Percentiles rank a stretch among this genome's conserved stretches.
These are phyloP conservation scores for Eremothecium cymbalariae DNA, from an alignment of 1,139 yeast species.

Conservation along the genomic window DNA sequence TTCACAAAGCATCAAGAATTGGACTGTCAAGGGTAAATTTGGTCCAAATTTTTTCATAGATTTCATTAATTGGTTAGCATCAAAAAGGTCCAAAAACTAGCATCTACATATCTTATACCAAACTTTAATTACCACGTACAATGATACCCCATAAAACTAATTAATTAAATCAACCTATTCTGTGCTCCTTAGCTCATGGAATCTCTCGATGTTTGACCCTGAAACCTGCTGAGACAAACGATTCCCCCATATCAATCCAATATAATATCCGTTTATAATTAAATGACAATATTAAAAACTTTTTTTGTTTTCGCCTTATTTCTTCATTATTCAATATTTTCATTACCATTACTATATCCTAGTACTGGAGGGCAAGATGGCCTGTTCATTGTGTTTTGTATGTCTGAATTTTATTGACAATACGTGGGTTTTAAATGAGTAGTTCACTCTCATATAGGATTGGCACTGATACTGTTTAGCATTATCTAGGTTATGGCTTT, in stretches of 20 bases:
- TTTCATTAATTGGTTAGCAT: slow-evolving; percentile 68
- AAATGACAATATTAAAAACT: too few species aligned
- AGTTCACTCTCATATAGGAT: slow-evolving; percentile 5
- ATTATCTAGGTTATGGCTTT: not conserved
- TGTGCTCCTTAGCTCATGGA: too few species aligned
- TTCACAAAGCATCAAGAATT: slow-evolving; percentile 44
- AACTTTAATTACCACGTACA: not conserved
- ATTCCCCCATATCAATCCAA: too few species aligned
- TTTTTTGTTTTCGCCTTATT: too few species aligned
- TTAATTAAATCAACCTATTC: too few species aligned
- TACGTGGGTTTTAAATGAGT: slow-evolving; percentile 4
- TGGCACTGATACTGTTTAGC: slow-evolving; percentile 4
- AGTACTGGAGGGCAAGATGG: too few species aligned
- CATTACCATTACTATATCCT: too few species aligned
- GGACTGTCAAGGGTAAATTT: slow-evolving; percentile 52
- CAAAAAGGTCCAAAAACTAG: slow-evolving; percentile 29
- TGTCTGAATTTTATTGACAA: slow-evolving; percentile 5
- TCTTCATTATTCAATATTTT: too few species aligned
- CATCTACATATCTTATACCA: not conserved
- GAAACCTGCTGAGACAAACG: too few species aligned
- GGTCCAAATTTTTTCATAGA: slow-evolving; percentile 64
- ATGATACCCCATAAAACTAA: not conserved
- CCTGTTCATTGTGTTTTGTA: slow-evolving; percentile 2
- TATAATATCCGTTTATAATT: too few species aligned
- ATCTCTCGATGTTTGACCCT: too few species aligned